phyloP scores from a whole-genome alignment of 495 filamentous ascomycete genomes.

The Penicillium simplicissimum region DNA sequence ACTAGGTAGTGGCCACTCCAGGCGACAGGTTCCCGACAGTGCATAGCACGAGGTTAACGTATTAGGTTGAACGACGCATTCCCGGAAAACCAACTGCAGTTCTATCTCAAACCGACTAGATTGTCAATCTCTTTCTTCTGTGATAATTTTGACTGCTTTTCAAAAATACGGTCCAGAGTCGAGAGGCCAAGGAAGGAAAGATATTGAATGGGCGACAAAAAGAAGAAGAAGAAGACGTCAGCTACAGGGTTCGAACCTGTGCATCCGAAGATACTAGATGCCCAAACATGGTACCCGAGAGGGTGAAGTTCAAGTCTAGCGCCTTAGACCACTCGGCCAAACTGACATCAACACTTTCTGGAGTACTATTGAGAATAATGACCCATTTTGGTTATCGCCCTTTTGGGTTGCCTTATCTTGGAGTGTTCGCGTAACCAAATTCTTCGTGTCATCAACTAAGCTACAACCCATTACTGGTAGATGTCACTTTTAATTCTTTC shows the following conservation, averaged over 20 bases:
- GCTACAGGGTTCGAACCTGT: slow-evolving; percentile 9
- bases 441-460: no score
- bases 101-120: no score
- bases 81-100: no score
- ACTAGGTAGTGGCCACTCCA: no score
- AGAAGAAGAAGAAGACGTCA: background rate
- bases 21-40: no score
- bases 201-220: background rate
- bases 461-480: no score
- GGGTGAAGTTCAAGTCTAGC: slow-evolving; percentile 3
- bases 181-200: no score
- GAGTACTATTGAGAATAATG: background rate
- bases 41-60: no score
- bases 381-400: background rate
- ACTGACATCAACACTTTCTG: background rate
- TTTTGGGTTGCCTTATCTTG: background rate
- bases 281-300: slow-evolving; percentile 2
- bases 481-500: no score
- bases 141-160: background rate
- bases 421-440: background rate
- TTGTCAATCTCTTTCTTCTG: no score
- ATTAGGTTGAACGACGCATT: no score
- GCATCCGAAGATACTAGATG: slow-evolving; percentile 9
- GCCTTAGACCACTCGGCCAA: slow-evolving; percentile 9
- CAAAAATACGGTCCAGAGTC: background rate